Percentiles rank a stretch among this genome's conserved stretches.
Evolutionary conservation across 768 basidiomycete species (phyloP).

Genomic region (Russula ochroleuca): DNA sequence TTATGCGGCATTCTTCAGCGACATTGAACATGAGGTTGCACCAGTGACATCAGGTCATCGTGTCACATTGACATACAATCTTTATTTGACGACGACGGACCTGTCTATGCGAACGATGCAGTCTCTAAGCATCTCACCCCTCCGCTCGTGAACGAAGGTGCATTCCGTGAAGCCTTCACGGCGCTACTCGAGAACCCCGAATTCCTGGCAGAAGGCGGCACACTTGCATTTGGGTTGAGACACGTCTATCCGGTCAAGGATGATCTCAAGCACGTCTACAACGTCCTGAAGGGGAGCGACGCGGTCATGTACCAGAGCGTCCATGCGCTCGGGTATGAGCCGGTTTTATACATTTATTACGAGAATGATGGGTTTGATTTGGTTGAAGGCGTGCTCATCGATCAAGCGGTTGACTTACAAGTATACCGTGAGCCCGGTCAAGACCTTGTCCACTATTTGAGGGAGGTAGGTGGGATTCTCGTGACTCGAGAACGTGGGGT

Average conservation of each 20-base stretch:
- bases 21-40: constrained; percentile 45
- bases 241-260: constrained; percentile 32
- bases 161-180: constrained; percentile 25
- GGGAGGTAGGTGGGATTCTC: too few species aligned
- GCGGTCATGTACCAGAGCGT: not conserved
- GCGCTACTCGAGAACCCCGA: constrained; percentile 34
- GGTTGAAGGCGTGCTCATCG: too few species aligned
- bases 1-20: constrained; percentile 43
- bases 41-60: constrained; percentile 41
- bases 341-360: constrained; percentile 7
- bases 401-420: too few species aligned
- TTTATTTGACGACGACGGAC: constrained; percentile 29
- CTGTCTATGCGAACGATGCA: not conserved
- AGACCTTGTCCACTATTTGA: too few species aligned
- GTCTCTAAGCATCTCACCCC: too few species aligned
- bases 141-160: not conserved
- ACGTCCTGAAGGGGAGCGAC: constrained; percentile 17
- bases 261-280: not conserved
- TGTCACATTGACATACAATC: constrained; percentile 45
- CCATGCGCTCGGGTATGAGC: not conserved
- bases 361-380: too few species aligned
- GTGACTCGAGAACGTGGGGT: too few species aligned
- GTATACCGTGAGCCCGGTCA: too few species aligned
- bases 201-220: not conserved
- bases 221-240: not conserved